Evolutionary conservation across 2,329 filamentous ascomycete species (phyloP).

Genomic region (Microdochium trichocladiopsis): DNA sequence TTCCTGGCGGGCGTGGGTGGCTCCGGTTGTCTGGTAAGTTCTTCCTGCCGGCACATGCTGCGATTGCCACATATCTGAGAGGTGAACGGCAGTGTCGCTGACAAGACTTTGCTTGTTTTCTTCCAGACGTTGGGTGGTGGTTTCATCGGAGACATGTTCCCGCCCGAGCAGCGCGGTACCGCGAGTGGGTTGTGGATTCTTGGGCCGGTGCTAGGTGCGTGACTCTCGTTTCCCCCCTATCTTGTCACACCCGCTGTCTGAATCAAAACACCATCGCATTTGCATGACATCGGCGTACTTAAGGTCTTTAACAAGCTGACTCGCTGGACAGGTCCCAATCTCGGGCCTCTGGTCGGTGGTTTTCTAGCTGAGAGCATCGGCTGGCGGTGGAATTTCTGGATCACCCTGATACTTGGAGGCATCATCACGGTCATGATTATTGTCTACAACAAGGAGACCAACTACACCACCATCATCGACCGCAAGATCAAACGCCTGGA

Average conservation of each 20-base stretch:
- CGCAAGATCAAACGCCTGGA: constrained; percentile 37
- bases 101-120: too few relatives aligned
- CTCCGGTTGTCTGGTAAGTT: constrained; percentile 33
- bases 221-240: not conserved
- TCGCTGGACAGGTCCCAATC: constrained; percentile 25
- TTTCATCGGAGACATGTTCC: constrained; percentile 48
- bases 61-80: too few relatives aligned
- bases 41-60: not conserved
- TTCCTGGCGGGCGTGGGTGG: constrained; percentile 54
- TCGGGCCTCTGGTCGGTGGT: constrained; percentile 40
- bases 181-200: constrained; percentile 44
- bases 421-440: constrained; percentile 27
- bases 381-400: constrained; percentile 47
- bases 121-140: constrained; percentile 45
- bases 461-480: constrained; percentile 41
- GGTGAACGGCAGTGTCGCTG: too few relatives aligned
- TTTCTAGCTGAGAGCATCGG: constrained; percentile 40
- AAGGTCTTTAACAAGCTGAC: too few relatives aligned
- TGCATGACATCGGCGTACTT: too few relatives aligned
- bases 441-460: constrained; percentile 37
- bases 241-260: not conserved
- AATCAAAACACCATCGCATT: too few relatives aligned
- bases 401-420: constrained; percentile 38
- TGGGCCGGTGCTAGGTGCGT: constrained; percentile 29
- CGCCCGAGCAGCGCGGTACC: constrained; percentile 34